Percentiles rank a stretch among this genome's conserved stretches.
These are phyloP conservation scores for Hypericum androsaemum DNA, from an alignment of 345 rosid genomes.

Conservation along the genomic window DNA sequence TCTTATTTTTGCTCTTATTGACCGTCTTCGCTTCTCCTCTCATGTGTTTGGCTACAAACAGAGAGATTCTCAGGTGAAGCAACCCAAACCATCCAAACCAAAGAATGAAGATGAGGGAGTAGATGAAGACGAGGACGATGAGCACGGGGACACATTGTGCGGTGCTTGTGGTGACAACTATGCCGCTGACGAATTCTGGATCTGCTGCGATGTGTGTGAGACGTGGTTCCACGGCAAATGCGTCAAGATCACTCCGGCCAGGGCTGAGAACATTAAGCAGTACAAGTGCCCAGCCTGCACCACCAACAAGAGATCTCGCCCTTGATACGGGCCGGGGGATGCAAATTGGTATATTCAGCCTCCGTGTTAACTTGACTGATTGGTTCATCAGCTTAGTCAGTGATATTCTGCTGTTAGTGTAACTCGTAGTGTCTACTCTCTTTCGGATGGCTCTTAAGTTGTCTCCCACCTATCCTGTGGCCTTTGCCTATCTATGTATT, in stretches of 20 bases:
- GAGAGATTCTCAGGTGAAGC: constrained; percentile 42
- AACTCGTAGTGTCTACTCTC: too few relatives aligned
- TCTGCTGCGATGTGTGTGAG: constrained; percentile 71
- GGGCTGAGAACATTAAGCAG: constrained; percentile 87
- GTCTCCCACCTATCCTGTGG: too few relatives aligned
- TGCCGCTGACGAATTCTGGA: constrained; percentile 74
- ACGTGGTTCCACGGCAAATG: constrained; percentile 86
- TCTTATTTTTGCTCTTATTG: neutral
- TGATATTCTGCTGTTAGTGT: too few relatives aligned
- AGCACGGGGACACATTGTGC: constrained; percentile 62
- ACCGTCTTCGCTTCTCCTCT: constrained; percentile 1
- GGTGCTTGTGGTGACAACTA: constrained; percentile 82
- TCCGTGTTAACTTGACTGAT: too few relatives aligned
- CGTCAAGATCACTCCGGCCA: constrained; percentile 84
- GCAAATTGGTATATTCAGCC: too few relatives aligned
- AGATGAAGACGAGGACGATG: constrained; percentile 60
- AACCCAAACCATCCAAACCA: constrained; percentile 22
- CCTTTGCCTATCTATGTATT: too few relatives aligned
- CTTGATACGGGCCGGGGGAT: constrained; percentile 19
- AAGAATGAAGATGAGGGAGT: constrained; percentile 52
- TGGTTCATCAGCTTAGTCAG: too few relatives aligned
- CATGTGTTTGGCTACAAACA: constrained; percentile 29
- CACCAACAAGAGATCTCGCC: constrained; percentile 71
- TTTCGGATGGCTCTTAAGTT: too few relatives aligned
- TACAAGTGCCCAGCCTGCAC: constrained; percentile 89